Evolutionary conservation across 106 monocot genomes (phyloP).

Genomic region (Dioscorea zingiberensis): DNA sequence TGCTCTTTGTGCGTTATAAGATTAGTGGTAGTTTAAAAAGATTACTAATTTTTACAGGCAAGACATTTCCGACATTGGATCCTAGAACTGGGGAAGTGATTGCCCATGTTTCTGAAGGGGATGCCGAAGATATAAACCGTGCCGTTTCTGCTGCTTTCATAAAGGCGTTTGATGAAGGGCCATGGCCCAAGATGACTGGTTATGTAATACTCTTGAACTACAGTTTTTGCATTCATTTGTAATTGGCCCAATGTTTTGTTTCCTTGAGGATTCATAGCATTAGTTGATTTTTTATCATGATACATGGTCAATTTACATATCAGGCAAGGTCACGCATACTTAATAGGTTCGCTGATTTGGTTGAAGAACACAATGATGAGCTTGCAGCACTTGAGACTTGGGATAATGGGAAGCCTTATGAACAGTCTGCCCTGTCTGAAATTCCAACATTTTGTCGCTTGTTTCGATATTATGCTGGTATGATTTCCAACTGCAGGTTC

Average conservation of each 20-base stretch:
- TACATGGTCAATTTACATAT: background rate
- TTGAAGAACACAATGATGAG: slow-evolving; percentile 85
- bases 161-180: slow-evolving; percentile 97
- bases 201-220: slow-evolving; percentile 46
- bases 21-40: background rate
- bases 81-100: slow-evolving; percentile 92
- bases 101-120: slow-evolving; percentile 91
- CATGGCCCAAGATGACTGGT: slow-evolving; percentile 89
- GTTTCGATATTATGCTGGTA: slow-evolving; percentile 92
- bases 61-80: slow-evolving; percentile 88
- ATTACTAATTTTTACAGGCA: slow-evolving; percentile 34
- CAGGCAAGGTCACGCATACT: slow-evolving; percentile 84
- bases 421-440: slow-evolving; percentile 61
- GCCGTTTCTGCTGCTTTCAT: slow-evolving; percentile 87
- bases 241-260: background rate
- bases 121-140: slow-evolving; percentile 66
- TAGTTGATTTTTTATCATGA: too few relatives aligned
- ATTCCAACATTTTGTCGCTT: slow-evolving; percentile 69
- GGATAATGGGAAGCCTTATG: slow-evolving; percentile 92
- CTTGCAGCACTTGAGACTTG: slow-evolving; percentile 87
- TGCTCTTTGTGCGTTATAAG: background rate
- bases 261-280: too few relatives aligned
- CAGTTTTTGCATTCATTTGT: background rate
- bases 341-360: slow-evolving; percentile 61
- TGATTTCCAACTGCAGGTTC: background rate